Conservation (phyloP, 805 yeast genomes). For the Saturnispora mendoncae region DNA sequence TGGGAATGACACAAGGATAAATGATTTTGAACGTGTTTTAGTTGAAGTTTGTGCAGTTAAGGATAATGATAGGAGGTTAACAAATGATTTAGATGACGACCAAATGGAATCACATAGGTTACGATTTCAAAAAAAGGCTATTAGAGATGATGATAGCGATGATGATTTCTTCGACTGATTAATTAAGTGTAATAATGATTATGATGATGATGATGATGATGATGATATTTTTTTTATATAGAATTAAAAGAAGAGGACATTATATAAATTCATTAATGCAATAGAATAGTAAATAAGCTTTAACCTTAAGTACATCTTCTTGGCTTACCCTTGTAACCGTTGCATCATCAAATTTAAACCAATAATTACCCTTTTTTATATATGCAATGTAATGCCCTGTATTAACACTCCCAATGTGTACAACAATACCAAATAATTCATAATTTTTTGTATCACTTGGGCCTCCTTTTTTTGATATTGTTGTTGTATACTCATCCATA, state of each 20-base stretch:
- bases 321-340: slow-evolving; percentile 58
- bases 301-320: slow-evolving; percentile 57
- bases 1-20: slow-evolving; percentile 63
- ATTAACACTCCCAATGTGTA: slow-evolving; percentile 87
- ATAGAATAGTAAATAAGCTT: slow-evolving; percentile 76
- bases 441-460: slow-evolving; percentile 37
- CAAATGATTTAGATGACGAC: slow-evolving; percentile 50
- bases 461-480: too few relatives aligned
- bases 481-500: slow-evolving; percentile 48
- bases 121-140: slow-evolving; percentile 49
- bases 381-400: slow-evolving; percentile 91
- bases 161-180: slow-evolving; percentile 41
- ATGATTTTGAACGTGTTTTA: slow-evolving; percentile 67
- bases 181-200: background rate
- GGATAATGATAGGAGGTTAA: slow-evolving; percentile 54
- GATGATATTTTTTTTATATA: background rate
- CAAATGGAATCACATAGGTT: slow-evolving; percentile 43
- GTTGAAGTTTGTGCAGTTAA: slow-evolving; percentile 60
- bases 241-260: background rate
- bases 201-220: background rate
- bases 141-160: slow-evolving; percentile 34
- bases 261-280: slow-evolving; percentile 36
- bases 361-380: slow-evolving; percentile 60
- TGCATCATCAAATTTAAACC: slow-evolving; percentile 92
- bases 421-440: slow-evolving; percentile 79